Evolutionary conservation across 352 stramenopile species (phyloP), one percentile per base, ranked within the genome.

Genomic region (Phytophthora macrochlamydospora): DNA sequence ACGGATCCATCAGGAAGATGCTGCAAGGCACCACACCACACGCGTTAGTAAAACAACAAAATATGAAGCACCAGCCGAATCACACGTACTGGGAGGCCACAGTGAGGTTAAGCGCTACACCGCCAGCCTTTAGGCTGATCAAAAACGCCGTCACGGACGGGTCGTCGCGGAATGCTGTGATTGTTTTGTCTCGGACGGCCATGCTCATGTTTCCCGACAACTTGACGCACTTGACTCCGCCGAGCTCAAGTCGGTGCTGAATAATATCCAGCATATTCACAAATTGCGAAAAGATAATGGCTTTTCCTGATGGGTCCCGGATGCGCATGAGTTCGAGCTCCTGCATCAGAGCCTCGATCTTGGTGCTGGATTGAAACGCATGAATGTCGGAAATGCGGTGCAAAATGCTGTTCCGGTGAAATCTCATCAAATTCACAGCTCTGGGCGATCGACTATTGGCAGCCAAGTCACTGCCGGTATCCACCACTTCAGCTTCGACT

Each of bases 221-320:
- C 66, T 98, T 98, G 24, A 97, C 90, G 55, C 88, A 97, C 33
- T 93, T 89, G 51, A 98, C 77, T 33, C 86, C 87, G 8, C 86
- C 93, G 28, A 94, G 72, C 8, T 97, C 87, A 42, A 99, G 77
- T 8, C 97, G 90, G 79, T 98, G 98, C 58, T 99, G 89, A 64
- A 99, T 96, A 12, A 99, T 89, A 75, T 99, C 97, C 3, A 99
- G 87, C 97, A 99, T 99, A 62, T 99, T 99, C 24, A 99, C 97
- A 79, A 99, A 99, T 73, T 98, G 88, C 4, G 91, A 98, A 63
- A 99, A 99, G 8, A 99, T 95, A 50, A 99, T 98, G 1, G 97
- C 97, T 80, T 99, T 99, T 49, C 91, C 95, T 1, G 94, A 97
- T 9, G 93, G 93, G 68, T 98, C 97, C 0, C 84, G 83, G 56